Percentiles rank a stretch among this genome's conserved stretches.
These are phyloP conservation scores for Sanghuangporus weigelae DNA, from an alignment of 1,284 basidiomycete genomes.

Conservation along the genomic window DNA sequence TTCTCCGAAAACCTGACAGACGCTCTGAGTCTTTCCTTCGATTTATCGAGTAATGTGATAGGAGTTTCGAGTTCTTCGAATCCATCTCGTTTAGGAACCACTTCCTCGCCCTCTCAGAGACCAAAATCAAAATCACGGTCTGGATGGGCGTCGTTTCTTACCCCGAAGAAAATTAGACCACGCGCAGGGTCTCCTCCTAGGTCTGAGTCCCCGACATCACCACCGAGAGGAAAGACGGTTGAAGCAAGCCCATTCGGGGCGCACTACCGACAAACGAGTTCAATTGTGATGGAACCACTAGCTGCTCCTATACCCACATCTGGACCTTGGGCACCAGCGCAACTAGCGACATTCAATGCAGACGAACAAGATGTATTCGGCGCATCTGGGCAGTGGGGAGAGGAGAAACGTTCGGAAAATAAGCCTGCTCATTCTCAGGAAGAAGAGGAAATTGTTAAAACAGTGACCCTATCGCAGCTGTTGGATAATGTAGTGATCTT, in stretches of 20 bases:
- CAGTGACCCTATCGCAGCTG: conserved; percentile 74
- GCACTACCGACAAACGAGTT: conserved; percentile 78
- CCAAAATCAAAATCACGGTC: conserved; percentile 50
- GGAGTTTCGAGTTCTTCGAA: conserved; percentile 21
- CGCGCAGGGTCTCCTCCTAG: conserved; percentile 24
- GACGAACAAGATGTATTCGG: conserved; percentile 68
- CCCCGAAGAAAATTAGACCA: conserved; percentile 52
- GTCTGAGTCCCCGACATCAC: conserved; percentile 33
- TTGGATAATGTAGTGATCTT: conserved; percentile 94
- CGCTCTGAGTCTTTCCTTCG: conserved; percentile 72
- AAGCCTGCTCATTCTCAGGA: conserved; percentile 28
- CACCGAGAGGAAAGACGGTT: conserved; percentile 39
- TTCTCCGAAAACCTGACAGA: conserved; percentile 93
- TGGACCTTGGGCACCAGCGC: conserved; percentile 58
- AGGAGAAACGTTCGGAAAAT: conserved; percentile 25
- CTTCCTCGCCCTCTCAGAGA: conserved; percentile 33
- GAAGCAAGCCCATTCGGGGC: conserved; percentile 76
- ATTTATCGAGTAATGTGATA: conserved; percentile 45
- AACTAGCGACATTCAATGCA: conserved; percentile 41
- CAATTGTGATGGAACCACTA: conserved; percentile 70
- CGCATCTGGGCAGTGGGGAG: conserved; percentile 49
- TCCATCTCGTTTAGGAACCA: conserved; percentile 23
- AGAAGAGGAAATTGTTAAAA: conserved; percentile 33
- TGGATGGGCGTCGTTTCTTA: conserved; percentile 72
- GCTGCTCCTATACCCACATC: conserved; percentile 53